Evolutionary conservation across 306 rosid species (phyloP).

Genomic region (Hippophae gyantsensis): DNA sequence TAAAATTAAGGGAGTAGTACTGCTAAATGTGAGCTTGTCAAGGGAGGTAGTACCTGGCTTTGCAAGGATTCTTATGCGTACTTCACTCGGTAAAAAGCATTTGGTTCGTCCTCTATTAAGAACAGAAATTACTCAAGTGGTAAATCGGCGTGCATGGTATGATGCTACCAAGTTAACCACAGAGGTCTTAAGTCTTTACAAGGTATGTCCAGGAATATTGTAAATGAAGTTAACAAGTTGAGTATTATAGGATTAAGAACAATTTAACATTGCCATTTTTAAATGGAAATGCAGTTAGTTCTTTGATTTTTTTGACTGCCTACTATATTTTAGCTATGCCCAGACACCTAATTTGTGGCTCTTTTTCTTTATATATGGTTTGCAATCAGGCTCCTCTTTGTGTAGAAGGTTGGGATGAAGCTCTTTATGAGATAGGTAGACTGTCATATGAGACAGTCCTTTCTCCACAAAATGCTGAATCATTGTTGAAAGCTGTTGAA

Average conservation of each 20-base stretch:
- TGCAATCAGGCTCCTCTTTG: constrained; percentile 61
- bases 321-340: no score
- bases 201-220: constrained; percentile 31
- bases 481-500: constrained; percentile 57
- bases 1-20: constrained; percentile 57
- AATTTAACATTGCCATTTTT: no score
- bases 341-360: no score
- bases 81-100: constrained; percentile 90
- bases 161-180: constrained; percentile 66
- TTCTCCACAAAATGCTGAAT: constrained; percentile 48
- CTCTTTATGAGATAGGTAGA: constrained; percentile 89
- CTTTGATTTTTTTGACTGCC: no score
- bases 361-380: not conserved
- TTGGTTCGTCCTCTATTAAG: constrained; percentile 82
- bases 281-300: no score
- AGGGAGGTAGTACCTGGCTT: constrained; percentile 90
- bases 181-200: constrained; percentile 63
- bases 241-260: no score
- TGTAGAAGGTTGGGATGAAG: constrained; percentile 95
- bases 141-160: constrained; percentile 85
- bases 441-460: constrained; percentile 65
- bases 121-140: constrained; percentile 82
- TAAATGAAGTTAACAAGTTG: no score
- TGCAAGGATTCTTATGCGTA: constrained; percentile 84
- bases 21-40: constrained; percentile 69